Percentiles rank a stretch among this genome's conserved stretches.
phyloP scores from a whole-genome alignment of 805 yeast species.

The Myxozyma geophila region DNA sequence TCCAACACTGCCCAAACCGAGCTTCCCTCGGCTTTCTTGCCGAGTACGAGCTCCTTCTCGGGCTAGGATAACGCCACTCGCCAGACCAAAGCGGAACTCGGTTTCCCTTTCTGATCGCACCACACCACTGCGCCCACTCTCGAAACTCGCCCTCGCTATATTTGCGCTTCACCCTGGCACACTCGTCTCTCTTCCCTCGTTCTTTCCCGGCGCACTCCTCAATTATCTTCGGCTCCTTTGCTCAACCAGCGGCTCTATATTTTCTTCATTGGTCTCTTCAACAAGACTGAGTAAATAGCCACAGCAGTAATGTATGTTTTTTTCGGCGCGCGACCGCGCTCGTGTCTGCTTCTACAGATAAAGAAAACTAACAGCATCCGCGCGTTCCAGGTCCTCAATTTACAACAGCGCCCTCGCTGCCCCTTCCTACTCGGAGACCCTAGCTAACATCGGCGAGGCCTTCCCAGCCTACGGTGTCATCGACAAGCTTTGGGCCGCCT shows the following conservation, averaged over 20 bases:
- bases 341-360: background rate
- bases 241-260: conserved; percentile 2
- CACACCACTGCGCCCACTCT: conserved; percentile 4
- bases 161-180: background rate
- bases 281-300: background rate
- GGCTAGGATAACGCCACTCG: conserved; percentile 18
- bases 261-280: background rate
- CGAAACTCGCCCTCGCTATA: background rate
- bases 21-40: background rate
- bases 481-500: conserved; percentile 86
- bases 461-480: conserved; percentile 55
- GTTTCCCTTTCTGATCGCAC: conserved; percentile 10
- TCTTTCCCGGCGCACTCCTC: background rate
- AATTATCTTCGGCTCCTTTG: background rate
- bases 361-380: background rate
- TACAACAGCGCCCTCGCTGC: conserved; percentile 27
- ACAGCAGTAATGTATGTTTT: background rate
- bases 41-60: conserved; percentile 16
- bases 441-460: conserved; percentile 22
- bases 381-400: conserved; percentile 19
- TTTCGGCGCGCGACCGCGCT: background rate
- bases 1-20: background rate
- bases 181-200: background rate
- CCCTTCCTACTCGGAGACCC: conserved; percentile 26
- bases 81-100: conserved; percentile 14